Evolutionary conservation across 331 rosid species (phyloP), one percentile per base, ranked within the genome.

Genomic region (Prunus yedoensis): DNA sequence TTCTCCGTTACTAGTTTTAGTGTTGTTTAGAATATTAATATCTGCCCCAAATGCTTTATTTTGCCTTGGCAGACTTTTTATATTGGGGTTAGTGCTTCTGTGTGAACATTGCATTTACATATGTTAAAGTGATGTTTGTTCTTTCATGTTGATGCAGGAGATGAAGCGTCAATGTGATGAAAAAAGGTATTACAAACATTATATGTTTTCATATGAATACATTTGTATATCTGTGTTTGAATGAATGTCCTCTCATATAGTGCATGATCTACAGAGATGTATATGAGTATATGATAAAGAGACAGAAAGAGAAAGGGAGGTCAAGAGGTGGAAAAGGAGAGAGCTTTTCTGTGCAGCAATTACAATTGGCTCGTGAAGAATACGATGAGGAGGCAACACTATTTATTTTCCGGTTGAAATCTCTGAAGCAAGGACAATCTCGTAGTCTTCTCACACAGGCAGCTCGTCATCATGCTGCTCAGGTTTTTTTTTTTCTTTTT

Each of bases 371-470:
- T 78, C 90, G 87, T 35, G 98, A 95, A 67, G 98, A 90, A 80
- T 95, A 92, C 77, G 98, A 95, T 65, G 89, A 92, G 71, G 99
- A 92, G 85, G 97, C 99, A 66, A 90, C 97, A 53, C 50, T 92
- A 54, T 92, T 92, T 78, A 90, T 95, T 81, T 92, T 95, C 88
- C 96, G 98, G 73, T 84, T 91, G 85, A 92, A 95, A 88, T 95
- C 99, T 80, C 82, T 92, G 79, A 95, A 90, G 88, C 99, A 89
- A 89, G 99, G 99, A 62, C 99, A 95, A 78, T 83, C 96, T 3
- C 91, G 92, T 49, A 95, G 99, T 77, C 97, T 95, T 84, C 96
- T 95, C 68, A 92, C 99, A 49, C 99, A 95, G 90, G 99, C 99
- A 63, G 96, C 99, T 54, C 99, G 97, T 56, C 99, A 95, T 80